phyloP scores from a whole-genome alignment of 345 rosid species.

The Citrus unshiu region DNA sequence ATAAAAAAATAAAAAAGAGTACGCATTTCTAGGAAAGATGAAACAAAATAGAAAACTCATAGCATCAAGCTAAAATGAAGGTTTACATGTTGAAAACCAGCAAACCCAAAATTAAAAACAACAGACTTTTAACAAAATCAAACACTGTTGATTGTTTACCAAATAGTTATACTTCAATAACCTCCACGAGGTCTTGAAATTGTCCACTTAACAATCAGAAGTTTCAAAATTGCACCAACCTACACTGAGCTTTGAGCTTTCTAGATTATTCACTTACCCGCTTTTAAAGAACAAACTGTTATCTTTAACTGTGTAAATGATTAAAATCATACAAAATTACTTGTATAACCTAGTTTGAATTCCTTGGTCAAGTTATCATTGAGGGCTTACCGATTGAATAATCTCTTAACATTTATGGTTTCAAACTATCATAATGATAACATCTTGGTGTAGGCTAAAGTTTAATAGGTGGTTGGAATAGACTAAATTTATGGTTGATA shows the following conservation, averaged over 20 bases:
- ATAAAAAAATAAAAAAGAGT: neutral
- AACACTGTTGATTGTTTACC: neutral
- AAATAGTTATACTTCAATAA: neutral
- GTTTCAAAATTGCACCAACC: neutral
- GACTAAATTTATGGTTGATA: too few species aligned
- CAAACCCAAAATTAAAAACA: neutral
- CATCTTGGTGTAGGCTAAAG: too few species aligned
- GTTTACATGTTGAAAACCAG: neutral
- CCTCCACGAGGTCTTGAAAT: neutral
- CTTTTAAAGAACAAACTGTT: neutral
- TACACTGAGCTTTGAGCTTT: neutral
- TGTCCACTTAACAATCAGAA: neutral
- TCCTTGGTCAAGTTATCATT: neutral
- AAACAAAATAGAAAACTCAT: neutral
- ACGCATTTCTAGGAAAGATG: neutral
- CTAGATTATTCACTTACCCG: neutral
- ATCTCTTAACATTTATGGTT: neutral
- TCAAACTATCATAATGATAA: neutral
- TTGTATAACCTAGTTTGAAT: neutral
- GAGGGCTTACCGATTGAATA: neutral
- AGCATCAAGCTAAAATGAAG: neutral
- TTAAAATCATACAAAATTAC: neutral
- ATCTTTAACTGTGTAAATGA: neutral
- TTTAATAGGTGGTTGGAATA: too few species aligned
- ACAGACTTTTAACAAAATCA: neutral